These are phyloP conservation scores for Hamamelis virginiana DNA, from an alignment of 164 flowering plant species.

Conservation along the genomic window DNA sequence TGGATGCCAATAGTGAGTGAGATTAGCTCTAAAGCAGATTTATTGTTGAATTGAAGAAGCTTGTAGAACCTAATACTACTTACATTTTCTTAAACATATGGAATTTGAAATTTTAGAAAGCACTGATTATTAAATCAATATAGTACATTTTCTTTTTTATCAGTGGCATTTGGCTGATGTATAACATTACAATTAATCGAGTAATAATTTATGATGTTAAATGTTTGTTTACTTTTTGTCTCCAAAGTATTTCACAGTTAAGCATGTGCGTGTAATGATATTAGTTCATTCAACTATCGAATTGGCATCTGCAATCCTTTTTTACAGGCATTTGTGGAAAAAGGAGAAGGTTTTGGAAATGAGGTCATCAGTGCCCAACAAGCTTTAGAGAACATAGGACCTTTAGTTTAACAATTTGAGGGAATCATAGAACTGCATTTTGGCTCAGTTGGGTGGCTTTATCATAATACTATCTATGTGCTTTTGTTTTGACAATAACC, in stretches of 20 bases:
- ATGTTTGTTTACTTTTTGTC: not conserved
- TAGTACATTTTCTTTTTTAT: not conserved
- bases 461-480: too few relatives aligned
- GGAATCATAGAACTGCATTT: not conserved
- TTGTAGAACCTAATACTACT: not conserved
- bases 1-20: not conserved
- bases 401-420: not conserved
- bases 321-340: slow-evolving; percentile 47
- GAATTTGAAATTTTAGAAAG: not conserved
- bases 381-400: slow-evolving; percentile 25
- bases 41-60: not conserved
- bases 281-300: not conserved
- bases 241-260: not conserved
- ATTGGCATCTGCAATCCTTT: not conserved
- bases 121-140: not conserved
- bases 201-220: too few relatives aligned
- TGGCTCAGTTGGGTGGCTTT: too few relatives aligned
- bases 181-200: not conserved
- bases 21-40: not conserved
- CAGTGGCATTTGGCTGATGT: not conserved
- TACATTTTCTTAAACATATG: not conserved
- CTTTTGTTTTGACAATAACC: too few relatives aligned
- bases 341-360: slow-evolving; percentile 35
- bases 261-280: not conserved
- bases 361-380: slow-evolving; percentile 75